phyloP scores from a whole-genome alignment of 345 rosid genomes.

The thale cress (Arabidopsis thaliana) region TAIR10.1 NC_003076.8:1827001-1827500 shows the following conservation, averaged over 20 bases:
- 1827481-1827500: constrained; percentile 33
- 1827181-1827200: constrained; percentile 51
- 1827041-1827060: background rate
- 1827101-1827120: constrained; percentile 47
- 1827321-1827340: constrained; percentile 65
- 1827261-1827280: constrained; percentile 20
- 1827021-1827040: constrained; percentile 6
- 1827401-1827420: background rate
- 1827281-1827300: constrained; percentile 38
- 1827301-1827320: constrained; percentile 42
- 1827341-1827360: constrained; percentile 44
- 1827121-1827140: constrained; percentile 56
- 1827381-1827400: constrained; percentile 30
- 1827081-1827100: constrained; percentile 23
- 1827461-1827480: constrained; percentile 20
- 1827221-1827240: constrained; percentile 4
- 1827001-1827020: constrained; percentile 43
- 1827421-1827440: background rate
- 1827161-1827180: constrained; percentile 41
- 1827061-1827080: background rate
- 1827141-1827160: constrained; percentile 52
- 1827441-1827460: background rate
- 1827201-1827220: constrained; percentile 51
- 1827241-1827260: background rate
- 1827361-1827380: constrained; percentile 25